A percentile compares a stretch with the other conserved stretches of the same genome.
Evolutionary conservation across 768 basidiomycete species (phyloP).

Genomic region (Suillus hirtellus): DNA sequence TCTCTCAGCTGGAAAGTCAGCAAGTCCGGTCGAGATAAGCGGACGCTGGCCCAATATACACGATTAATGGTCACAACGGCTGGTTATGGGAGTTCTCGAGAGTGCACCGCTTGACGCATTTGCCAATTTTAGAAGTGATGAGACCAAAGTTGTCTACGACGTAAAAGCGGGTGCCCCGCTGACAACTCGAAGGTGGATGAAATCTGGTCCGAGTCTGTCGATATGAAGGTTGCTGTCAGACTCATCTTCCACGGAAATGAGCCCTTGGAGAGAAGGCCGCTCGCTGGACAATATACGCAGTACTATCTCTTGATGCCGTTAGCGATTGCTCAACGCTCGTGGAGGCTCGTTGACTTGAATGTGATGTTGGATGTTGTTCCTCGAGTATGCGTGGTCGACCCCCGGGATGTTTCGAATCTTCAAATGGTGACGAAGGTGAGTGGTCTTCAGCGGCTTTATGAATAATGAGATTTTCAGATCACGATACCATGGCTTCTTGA

Average conservation of each 20-base stretch:
- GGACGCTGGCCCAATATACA: not conserved
- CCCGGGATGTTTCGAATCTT: not conserved
- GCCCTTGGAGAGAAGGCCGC: not conserved
- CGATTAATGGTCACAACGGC: not conserved
- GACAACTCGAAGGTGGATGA: constrained; percentile 2
- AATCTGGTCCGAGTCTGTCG: constrained; percentile 4
- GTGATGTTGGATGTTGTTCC: not conserved
- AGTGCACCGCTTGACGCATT: not conserved
- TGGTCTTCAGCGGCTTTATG: not conserved
- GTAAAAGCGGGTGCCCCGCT: constrained; percentile 1
- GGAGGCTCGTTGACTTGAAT: not conserved
- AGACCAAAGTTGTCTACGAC: not conserved
- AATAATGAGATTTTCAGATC: not conserved
- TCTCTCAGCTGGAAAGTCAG: not conserved
- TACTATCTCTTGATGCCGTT: not conserved
- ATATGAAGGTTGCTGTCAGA: constrained; percentile 2
- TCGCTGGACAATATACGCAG: not conserved
- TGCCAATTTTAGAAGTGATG: not conserved
- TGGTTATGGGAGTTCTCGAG: not conserved
- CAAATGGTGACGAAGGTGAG: not conserved
- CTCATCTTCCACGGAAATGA: not conserved
- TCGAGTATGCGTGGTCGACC: not conserved
- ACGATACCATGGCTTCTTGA: not conserved
- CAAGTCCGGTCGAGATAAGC: not conserved
- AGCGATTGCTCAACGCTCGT: not conserved